phyloP scores from a whole-genome alignment of 2,329 filamentous ascomycete genomes.

The Sphaerulina vaccinii region DNA sequence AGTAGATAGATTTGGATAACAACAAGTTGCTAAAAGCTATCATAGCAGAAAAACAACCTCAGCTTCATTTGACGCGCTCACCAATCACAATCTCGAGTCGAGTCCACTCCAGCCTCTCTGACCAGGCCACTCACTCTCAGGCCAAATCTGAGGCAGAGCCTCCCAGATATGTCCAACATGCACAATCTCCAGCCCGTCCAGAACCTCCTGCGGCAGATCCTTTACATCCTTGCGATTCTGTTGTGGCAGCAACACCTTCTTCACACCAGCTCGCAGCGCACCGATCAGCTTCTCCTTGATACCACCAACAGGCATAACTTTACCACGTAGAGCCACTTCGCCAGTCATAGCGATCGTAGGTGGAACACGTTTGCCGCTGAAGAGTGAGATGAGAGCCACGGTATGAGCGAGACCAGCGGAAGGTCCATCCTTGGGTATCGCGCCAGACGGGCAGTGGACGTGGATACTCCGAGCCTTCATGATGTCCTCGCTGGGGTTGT shows the following conservation, averaged over 20 bases:
- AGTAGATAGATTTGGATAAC: too few species aligned
- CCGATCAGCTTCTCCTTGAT: constrained; percentile 99
- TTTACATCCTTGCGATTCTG: constrained; percentile 90
- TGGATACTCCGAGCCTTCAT: constrained; percentile 95
- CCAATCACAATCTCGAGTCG: constrained; percentile 66
- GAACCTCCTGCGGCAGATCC: constrained; percentile 87
- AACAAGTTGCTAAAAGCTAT: neutral
- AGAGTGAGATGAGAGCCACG: constrained; percentile 86
- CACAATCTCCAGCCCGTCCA: constrained; percentile 80
- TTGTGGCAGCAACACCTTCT: constrained; percentile 83
- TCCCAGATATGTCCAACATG: constrained; percentile 94
- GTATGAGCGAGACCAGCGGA: constrained; percentile 89
- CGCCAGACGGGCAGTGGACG: constrained; percentile 91
- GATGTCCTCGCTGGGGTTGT: constrained; percentile 80
- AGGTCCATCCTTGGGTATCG: constrained; percentile 89
- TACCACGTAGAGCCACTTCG: constrained; percentile 75
- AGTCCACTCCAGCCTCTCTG: constrained; percentile 65
- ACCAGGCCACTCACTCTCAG: constrained; percentile 79
- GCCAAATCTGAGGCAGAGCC: constrained; percentile 87
- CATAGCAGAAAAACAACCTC: neutral
- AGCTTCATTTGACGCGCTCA: neutral
- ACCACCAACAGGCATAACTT: constrained; percentile 89
- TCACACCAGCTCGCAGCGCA: constrained; percentile 86
- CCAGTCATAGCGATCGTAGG: constrained; percentile 94
- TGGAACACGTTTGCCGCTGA: constrained; percentile 80